Base-by-base conservation (phyloP, 2,329 filamentous ascomycete species). In the Penicillium sp. region DNA sequence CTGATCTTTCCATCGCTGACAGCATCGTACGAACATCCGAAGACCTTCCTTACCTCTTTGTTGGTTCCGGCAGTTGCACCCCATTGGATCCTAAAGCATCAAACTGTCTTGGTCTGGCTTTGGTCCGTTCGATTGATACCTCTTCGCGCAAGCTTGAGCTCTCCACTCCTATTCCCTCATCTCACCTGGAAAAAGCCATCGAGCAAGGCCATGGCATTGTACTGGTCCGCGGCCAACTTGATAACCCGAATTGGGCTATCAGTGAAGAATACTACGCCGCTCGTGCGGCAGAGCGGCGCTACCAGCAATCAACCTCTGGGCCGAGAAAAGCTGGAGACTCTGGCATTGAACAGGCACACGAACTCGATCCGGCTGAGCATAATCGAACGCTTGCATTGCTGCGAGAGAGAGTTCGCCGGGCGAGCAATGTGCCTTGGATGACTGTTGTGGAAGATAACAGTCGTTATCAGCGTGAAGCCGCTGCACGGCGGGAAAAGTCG, bases 31-130 rank as follows among this genome's bases (percentile, higher is more conserved):
- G 78, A 42, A 81, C 81, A 17, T 66, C 67, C 48, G 75, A 78
- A 61, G 68, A 71, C 6, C 73, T 86, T 17, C 84, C 84, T 0
- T 85, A 84, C 65, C 74, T 85, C 46, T 72, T 77, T 35, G 60
- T 74, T 27, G 71, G 74, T n/a, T 62, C 71, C 12, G 75, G 77
- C 4, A 79, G 77, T 48, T 72, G 69, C 62, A 73, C 65, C 4
- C 75, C 74, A 5, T 72, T 83, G 1, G 73, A 83, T 59, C 83
- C 84, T 1, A 71, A 69, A 25, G 70, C 72, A 12, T 82, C 80
- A 1, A 73, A 73, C 27, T 77, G 80, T 50, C 66, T 85, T 10
- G 83, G 82, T n/a, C 75, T 84, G 25, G 79, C 78, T 13, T 64
- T 80, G 29, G 71, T 81, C 33, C 78, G 75, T 7, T 74, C 72